Evolutionary conservation across 495 filamentous ascomycete species (phyloP).

Genomic region (Xylaria scruposa): DNA sequence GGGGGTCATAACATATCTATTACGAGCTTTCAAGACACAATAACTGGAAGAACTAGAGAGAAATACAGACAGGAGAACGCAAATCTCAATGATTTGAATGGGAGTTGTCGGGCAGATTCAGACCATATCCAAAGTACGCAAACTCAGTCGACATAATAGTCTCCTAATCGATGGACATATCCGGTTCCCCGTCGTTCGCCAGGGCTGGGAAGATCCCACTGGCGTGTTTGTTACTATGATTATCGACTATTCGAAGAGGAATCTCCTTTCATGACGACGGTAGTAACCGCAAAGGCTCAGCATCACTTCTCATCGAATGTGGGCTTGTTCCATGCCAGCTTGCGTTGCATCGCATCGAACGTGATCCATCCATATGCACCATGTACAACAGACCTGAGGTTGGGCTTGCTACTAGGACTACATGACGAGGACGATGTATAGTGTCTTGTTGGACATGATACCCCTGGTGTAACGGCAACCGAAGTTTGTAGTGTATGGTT

Average conservation of each 20-base stretch:
- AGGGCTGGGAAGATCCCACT: neutral
- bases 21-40: neutral
- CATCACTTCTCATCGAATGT: neutral
- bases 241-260: no score
- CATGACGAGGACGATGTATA: neutral
- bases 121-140: neutral
- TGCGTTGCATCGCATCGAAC: neutral
- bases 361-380: constrained; percentile 1
- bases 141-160: neutral
- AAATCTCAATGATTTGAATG: neutral
- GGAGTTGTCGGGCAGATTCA: neutral
- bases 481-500: neutral
- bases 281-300: neutral
- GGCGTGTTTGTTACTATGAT: neutral
- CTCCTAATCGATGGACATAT: no score
- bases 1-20: neutral
- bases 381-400: neutral
- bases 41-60: neutral
- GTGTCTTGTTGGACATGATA: neutral
- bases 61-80: neutral
- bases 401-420: neutral
- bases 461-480: neutral
- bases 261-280: neutral
- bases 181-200: neutral
- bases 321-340: neutral